These are phyloP conservation scores for Phytophthora pistaciae DNA, from an alignment of 352 stramenopile genomes.

Conservation along the genomic window DNA sequence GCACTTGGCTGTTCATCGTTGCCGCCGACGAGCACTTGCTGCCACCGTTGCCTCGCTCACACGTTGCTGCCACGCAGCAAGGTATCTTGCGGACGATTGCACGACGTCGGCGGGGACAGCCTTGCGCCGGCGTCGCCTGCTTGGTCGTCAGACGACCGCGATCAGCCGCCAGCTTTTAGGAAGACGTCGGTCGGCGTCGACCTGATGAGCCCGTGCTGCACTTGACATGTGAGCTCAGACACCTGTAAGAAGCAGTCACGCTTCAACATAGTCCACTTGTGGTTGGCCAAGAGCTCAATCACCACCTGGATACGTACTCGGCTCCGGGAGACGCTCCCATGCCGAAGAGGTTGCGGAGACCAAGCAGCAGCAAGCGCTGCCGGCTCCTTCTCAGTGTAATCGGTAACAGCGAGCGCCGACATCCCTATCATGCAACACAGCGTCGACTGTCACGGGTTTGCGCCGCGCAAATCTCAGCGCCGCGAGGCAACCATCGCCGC, in stretches of 20 bases:
- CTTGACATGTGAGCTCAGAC: not conserved
- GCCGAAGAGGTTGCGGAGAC: not conserved
- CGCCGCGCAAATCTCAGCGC: not conserved
- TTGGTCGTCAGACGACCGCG: conserved; percentile 17
- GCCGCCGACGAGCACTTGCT: not conserved
- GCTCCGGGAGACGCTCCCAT: not conserved
- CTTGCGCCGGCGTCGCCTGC: not conserved
- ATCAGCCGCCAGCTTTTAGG: not conserved
- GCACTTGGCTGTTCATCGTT: not conserved
- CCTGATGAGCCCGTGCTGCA: not conserved
- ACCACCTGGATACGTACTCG: conserved; percentile 10
- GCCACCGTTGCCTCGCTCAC: not conserved
- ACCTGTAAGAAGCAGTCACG: conserved; percentile 6
- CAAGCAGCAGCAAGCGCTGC: not conserved
- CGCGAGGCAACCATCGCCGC: not conserved
- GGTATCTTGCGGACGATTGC: conserved; percentile 10
- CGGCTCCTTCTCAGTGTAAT: not conserved
- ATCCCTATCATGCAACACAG: conserved; percentile 9
- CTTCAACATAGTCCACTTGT: conserved; percentile 21
- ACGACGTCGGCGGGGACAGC: conserved; percentile 16
- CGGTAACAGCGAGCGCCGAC: not conserved
- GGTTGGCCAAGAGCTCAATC: not conserved
- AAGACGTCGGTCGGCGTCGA: too few relatives aligned
- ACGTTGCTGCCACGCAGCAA: conserved; percentile 1
- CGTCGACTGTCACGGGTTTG: not conserved